Evolutionary conservation across 306 rosid species (phyloP).

Genomic region (Castanea sativa): DNA sequence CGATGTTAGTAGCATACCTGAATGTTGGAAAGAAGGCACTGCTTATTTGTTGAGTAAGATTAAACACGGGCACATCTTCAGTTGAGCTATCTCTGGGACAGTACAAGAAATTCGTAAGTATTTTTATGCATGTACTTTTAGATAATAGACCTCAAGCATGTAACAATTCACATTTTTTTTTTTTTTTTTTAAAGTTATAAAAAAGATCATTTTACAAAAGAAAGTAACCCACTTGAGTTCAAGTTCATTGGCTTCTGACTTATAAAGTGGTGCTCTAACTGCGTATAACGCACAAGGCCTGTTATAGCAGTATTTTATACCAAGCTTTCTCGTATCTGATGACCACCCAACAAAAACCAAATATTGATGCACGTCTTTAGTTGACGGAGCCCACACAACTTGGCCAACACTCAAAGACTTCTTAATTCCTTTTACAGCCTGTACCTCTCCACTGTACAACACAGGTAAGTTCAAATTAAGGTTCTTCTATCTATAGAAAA

Average conservation of each 20-base stretch:
- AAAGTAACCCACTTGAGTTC: slow-evolving; percentile 49
- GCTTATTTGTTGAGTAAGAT: slow-evolving; percentile 63
- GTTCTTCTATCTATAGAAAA: neutral
- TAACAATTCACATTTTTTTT: slow-evolving; percentile 9
- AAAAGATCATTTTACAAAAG: slow-evolving; percentile 17
- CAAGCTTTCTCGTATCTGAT: slow-evolving; percentile 66
- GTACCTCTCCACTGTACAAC: slow-evolving; percentile 61
- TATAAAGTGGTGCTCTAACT: slow-evolving; percentile 39
- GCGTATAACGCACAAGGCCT: slow-evolving; percentile 80
- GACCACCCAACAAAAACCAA: slow-evolving; percentile 91
- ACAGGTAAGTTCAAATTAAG: slow-evolving; percentile 16
- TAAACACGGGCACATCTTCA: slow-evolving; percentile 36
- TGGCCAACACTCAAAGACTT: slow-evolving; percentile 79
- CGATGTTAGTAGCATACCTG: slow-evolving; percentile 49
- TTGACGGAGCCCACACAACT: slow-evolving; percentile 80
- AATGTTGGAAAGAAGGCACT: slow-evolving; percentile 76
- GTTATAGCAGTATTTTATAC: slow-evolving; percentile 80
- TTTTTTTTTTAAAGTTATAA: too few species aligned
- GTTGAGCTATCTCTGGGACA: slow-evolving; percentile 46
- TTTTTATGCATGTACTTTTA: neutral
- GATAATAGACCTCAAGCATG: neutral
- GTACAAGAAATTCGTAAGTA: slow-evolving; percentile 4
- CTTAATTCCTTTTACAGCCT: slow-evolving; percentile 62
- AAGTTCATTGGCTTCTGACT: slow-evolving; percentile 38
- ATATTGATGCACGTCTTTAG: slow-evolving; percentile 42